A percentile compares a stretch with the other conserved stretches of the same genome.
These are phyloP conservation scores for Candida fluviatilis DNA, from an alignment of 805 yeast species.

Conservation along the genomic window DNA sequence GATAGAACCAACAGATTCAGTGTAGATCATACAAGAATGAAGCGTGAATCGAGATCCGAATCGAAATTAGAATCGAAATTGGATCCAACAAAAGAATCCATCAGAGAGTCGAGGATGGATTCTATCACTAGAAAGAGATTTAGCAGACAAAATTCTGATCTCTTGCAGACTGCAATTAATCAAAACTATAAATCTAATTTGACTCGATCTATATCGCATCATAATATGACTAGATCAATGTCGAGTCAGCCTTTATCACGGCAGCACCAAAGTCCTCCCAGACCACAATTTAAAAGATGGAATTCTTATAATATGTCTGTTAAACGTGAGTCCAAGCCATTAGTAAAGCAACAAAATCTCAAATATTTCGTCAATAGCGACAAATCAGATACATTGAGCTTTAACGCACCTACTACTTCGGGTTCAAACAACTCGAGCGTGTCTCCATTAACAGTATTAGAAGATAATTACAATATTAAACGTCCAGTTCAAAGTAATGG, in stretches of 20 bases:
- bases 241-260: background rate
- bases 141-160: conserved; percentile 4
- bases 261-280: background rate
- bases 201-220: conserved; percentile 9
- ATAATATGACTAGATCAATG: background rate
- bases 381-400: background rate
- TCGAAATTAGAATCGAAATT: no score
- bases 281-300: conserved; percentile 13
- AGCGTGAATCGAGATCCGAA: no score
- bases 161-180: conserved; percentile 11
- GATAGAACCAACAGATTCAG: background rate
- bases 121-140: conserved; percentile 4
- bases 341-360: background rate
- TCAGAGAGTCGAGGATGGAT: no score
- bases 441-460: conserved; percentile 25
- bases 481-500: conserved; percentile 12
- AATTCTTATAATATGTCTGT: conserved; percentile 5
- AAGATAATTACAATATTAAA: conserved; percentile 23
- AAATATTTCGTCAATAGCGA: background rate
- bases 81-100: no score
- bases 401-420: background rate
- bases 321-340: background rate
- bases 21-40: background rate
- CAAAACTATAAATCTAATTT: conserved; percentile 9
- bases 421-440: conserved; percentile 9